phyloP scores from a whole-genome alignment of 805 yeast species.

The Zygosaccharomyces kombuchaensis region DNA sequence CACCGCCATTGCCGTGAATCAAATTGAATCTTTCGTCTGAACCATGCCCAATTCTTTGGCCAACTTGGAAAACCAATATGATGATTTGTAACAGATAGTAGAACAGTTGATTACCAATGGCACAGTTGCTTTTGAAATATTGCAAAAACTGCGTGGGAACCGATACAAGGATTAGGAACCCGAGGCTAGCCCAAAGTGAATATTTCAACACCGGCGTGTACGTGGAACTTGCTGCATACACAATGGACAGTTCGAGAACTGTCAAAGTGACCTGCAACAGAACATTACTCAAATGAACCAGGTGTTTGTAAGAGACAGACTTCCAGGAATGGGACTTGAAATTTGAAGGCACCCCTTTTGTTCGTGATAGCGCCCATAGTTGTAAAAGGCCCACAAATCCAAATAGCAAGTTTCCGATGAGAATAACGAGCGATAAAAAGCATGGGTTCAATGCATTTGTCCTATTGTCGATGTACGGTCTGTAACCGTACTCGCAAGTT shows the following conservation, averaged over 20 bases:
- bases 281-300: constrained; percentile 24
- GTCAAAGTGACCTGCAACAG: constrained; percentile 18
- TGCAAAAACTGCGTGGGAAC: constrained; percentile 28
- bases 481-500: constrained; percentile 17
- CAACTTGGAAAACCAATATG: constrained; percentile 20
- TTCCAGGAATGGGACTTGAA: constrained; percentile 10
- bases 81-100: constrained; percentile 24
- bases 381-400: constrained; percentile 24
- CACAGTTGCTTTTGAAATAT: constrained; percentile 30
- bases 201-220: constrained; percentile 13
- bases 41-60: constrained; percentile 23
- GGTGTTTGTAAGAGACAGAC: constrained; percentile 15
- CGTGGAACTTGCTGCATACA: not conserved
- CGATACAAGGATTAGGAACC: constrained; percentile 21
- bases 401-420: constrained; percentile 16
- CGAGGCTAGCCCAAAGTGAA: constrained; percentile 18
- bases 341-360: constrained; percentile 19
- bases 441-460: constrained; percentile 37
- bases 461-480: constrained; percentile 35
- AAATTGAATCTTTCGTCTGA: constrained; percentile 21
- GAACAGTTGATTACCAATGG: constrained; percentile 29
- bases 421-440: constrained; percentile 25
- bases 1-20: constrained; percentile 17
- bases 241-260: constrained; percentile 12
- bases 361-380: constrained; percentile 15